These are phyloP conservation scores for Emergomyces orientalis DNA, from an alignment of 2,329 filamentous ascomycete genomes.

Conservation along the genomic window DNA sequence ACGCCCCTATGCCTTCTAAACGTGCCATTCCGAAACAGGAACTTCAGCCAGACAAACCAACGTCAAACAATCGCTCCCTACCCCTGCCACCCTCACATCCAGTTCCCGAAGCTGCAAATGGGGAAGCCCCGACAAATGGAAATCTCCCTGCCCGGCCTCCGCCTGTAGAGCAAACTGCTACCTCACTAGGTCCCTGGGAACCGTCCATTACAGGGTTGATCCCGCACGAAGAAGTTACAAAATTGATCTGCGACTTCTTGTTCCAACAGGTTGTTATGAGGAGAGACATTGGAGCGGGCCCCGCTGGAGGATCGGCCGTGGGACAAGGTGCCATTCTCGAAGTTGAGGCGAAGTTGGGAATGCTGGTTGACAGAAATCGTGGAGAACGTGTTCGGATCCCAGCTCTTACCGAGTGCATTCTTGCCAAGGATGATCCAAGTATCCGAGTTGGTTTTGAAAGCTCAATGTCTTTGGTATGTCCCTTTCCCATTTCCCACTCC, in stretches of 20 bases:
- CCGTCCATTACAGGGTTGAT: constrained; percentile 58
- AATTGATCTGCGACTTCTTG: constrained; percentile 69
- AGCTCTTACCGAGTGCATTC: constrained; percentile 60
- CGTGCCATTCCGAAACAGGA: constrained; percentile 24
- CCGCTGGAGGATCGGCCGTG: constrained; percentile 47
- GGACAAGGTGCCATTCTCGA: constrained; percentile 67
- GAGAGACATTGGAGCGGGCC: constrained; percentile 49
- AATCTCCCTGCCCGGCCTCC: constrained; percentile 16
- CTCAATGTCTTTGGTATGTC: constrained; percentile 75
- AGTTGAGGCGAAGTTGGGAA: constrained; percentile 88
- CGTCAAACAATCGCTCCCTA: constrained; percentile 9
- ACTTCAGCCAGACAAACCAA: constrained; percentile 14
- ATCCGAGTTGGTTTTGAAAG: constrained; percentile 64
- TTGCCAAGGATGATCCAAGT: constrained; percentile 47
- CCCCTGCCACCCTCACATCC: constrained; percentile 11
- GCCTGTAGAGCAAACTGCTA: constrained; percentile 18
- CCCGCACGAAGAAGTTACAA: constrained; percentile 66
- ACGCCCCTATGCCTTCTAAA: constrained; percentile 18
- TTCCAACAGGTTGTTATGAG: constrained; percentile 61
- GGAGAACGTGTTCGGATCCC: constrained; percentile 59
- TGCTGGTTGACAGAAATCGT: constrained; percentile 63
- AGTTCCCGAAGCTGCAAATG: constrained; percentile 18
- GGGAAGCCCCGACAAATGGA: constrained; percentile 23
- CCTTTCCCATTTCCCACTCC: background rate
- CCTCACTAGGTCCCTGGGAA: constrained; percentile 38